Base-by-base conservation (phyloP, 2,329 filamentous ascomycete species). In the Colletotrichum musae region DNA sequence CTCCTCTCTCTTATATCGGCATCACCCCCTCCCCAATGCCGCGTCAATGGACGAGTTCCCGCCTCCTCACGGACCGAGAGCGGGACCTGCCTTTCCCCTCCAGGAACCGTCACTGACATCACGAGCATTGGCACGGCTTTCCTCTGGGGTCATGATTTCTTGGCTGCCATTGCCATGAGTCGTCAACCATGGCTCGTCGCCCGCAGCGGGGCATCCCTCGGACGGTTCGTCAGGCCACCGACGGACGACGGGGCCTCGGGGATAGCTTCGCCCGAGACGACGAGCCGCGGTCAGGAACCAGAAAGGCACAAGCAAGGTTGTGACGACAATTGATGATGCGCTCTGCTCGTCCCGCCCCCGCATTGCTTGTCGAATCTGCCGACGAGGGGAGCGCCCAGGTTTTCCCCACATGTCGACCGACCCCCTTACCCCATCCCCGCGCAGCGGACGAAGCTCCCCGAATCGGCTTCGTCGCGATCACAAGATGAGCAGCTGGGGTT, bases 321-420 rank as follows among this genome's bases (percentile, higher is more conserved):
- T 12, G 28, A n/a, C n/a, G 47, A 32, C 43, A 1, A 36, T 6
- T 16, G 41, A 39, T 36, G 51, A 64, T 58, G 53, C 51, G 26
- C 64, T 47, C 18, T 26, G 39, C 43, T 36, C 56, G 62, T 61
- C 62, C 62, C 67, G 62, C 62, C 62, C 67, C 67, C 62, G 67
- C 62, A 70, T 67, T 60, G 67, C 51, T 67, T 70, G 56, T 70
- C 13, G 24, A 67, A 61, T 60, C 24, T 70, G 51, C 56, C 62
- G 56, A 61, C 26, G 18, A n/a, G 16, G 28, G 16, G n/a, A 39
- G 1, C 12, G 12, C 59, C 62, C 18, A 52, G 18, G 50, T n/a
- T 28, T 62, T 62, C 58, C 53, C 58, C 53, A 57, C n/a, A 41
- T 39, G 13, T n/a, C 36, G 7, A 10, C n/a, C 21, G 21, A 24